phyloP scores from a whole-genome alignment of 768 basidiomycete genomes.

The Dendrothele bispora region DNA sequence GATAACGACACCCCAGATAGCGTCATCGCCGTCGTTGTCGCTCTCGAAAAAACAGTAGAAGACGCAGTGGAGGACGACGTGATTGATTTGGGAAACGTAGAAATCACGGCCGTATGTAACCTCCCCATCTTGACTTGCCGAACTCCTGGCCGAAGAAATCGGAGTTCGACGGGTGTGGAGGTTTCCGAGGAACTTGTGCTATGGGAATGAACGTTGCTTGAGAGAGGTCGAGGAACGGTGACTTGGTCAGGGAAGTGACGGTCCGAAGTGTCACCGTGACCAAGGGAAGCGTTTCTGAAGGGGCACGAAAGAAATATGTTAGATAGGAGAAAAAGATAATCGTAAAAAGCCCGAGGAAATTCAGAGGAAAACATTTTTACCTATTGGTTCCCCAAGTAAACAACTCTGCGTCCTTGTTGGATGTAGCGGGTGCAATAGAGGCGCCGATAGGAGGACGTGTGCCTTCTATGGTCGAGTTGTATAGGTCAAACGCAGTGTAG shows the following conservation, averaged over 20 bases:
- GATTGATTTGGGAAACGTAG: neutral
- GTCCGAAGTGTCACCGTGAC: constrained; percentile 78
- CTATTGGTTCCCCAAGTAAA: constrained; percentile 44
- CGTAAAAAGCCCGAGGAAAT: no score
- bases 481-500: constrained; percentile 89
- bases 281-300: constrained; percentile 82
- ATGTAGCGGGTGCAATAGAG: neutral
- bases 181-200: constrained; percentile 29
- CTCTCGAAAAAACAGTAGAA: constrained; percentile 22
- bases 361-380: constrained; percentile 1
- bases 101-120: constrained; percentile 73
- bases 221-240: constrained; percentile 31
- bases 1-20: constrained; percentile 79
- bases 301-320: constrained; percentile 9
- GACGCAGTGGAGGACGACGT: neutral
- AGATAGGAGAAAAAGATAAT: no score
- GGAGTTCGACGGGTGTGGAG: constrained; percentile 32
- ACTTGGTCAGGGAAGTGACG: constrained; percentile 79
- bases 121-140: constrained; percentile 79
- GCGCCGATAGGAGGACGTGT: constrained; percentile 52
- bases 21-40: constrained; percentile 64
- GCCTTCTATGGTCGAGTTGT: constrained; percentile 83
- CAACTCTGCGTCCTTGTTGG: constrained; percentile 52
- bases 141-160: constrained; percentile 65
- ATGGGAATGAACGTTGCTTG: constrained; percentile 3